Evolutionary conservation across 2,329 filamentous ascomycete species (phyloP).

Genomic region (Trichoderma atrobrunneum): DNA sequence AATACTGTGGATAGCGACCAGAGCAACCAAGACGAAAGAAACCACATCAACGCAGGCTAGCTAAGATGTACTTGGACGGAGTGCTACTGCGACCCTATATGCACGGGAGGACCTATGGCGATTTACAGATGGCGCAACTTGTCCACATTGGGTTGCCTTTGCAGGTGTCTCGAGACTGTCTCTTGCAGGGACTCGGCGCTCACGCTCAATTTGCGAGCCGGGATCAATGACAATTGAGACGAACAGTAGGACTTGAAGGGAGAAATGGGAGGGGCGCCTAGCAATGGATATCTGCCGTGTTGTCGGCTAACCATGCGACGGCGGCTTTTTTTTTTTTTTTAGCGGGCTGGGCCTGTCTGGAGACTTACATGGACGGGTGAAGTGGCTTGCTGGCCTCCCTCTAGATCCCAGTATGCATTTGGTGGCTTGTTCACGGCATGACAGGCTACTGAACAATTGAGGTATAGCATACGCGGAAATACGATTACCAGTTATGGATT

Average conservation of each 20-base stretch:
- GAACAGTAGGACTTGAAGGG: conserved; percentile 5
- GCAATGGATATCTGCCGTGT: conserved; percentile 1
- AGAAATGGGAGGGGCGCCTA: not conserved
- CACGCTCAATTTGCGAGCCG: not conserved
- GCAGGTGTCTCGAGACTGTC: not conserved
- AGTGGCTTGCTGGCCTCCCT: not conserved
- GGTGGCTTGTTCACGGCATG: not conserved
- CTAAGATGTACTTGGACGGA: not conserved
- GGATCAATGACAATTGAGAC: not conserved
- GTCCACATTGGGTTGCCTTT: not conserved
- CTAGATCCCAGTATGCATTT: not conserved
- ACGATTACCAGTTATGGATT: not conserved
- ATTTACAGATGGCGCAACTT: not conserved
- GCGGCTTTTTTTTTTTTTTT: not conserved
- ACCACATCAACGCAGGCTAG: not conserved
- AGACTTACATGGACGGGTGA: not conserved
- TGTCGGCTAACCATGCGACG: conserved; percentile 7
- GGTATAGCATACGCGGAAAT: not conserved
- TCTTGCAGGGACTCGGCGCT: not conserved
- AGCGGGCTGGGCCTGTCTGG: not conserved
- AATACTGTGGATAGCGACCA: not conserved
- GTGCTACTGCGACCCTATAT: conserved; percentile 2
- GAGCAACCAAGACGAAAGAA: not conserved
- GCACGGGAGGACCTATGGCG: conserved; percentile 2
- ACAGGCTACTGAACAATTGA: not conserved